Evolutionary conservation across 352 stramenopile species (phyloP), one percentile per base, ranked within the genome.

Genomic region (Phytophthora idaei): DNA sequence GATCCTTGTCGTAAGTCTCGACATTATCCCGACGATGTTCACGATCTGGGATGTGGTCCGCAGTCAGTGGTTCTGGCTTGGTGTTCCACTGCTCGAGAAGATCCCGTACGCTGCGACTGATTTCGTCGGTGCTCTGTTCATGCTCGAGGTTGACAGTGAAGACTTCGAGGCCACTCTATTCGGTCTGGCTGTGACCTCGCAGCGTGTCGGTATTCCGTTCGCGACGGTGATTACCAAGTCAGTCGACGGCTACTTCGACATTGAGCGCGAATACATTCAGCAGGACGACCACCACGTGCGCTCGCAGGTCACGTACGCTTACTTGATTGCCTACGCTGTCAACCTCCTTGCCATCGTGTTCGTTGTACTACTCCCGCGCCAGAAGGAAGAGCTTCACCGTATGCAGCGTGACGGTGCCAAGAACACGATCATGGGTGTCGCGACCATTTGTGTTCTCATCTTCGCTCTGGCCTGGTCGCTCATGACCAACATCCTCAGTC

Each of bases 1-100:
- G 59, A 44, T 87, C 12, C 50, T 76, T 2, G 74, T 89, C 28
- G 77, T 90, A n/a, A 55, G 63, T 6, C 61, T 85, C 29, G 82
- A 89, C 31, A 56, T 73, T 1, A 56, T 83, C 4, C 76, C 79
- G 14, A 88, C 78, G 15, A 79, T 89, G 48, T 61, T 85, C 56
- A 90, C 82, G 32, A 86, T 89, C 59, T 90, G 82, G 82, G 58
- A 90, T 55, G 80, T 90, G 0, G 63, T 83, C n/a, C 78, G 81
- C 39, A 87, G 76, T 52, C 82, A 90, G 52, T 90, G 80, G 78
- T 82, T 90, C 59, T 90, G 72, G 78, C 64, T 88, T 15, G 81
- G 81, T 31, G 76, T 87, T 32, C 77, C 81, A 14, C 61, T 90
- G 21, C 68, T 87, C 27, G 76, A 90, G 63, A 71, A 80, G 15